A percentile compares a stretch with the other conserved stretches of the same genome.
These are phyloP conservation scores for Themeda triandra DNA, from an alignment of 176 grass and related monocot genomes.

Conservation along the genomic window DNA sequence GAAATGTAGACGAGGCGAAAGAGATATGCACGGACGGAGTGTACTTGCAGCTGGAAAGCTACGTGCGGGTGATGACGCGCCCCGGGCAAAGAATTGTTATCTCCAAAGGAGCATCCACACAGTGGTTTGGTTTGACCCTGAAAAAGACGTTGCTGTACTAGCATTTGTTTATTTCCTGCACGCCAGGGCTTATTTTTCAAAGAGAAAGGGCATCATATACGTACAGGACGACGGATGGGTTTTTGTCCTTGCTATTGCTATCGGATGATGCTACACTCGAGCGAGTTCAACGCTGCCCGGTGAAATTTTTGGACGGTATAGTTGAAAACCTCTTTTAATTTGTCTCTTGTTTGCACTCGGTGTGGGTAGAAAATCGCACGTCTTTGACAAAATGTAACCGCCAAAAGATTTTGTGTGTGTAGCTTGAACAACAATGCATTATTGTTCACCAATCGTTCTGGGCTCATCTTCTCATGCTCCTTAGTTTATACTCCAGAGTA, in stretches of 20 bases:
- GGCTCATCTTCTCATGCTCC: neutral
- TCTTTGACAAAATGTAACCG: neutral
- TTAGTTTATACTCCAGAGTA: no score
- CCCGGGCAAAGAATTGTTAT: neutral
- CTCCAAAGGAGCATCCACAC: neutral
- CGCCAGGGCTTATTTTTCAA: neutral
- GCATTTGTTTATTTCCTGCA: neutral
- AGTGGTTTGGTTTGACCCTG: neutral
- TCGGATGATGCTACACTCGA: neutral
- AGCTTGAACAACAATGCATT: neutral
- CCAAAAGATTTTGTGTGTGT: neutral
- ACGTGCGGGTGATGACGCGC: slow-evolving; percentile 21
- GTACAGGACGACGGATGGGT: neutral
- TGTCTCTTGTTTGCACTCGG: neutral
- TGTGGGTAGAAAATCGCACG: neutral
- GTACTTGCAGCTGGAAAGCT: slow-evolving; percentile 39
- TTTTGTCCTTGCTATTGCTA: neutral
- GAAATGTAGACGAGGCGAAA: neutral
- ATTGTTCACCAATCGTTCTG: neutral
- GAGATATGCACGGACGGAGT: slow-evolving; percentile 44
- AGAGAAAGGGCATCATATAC: neutral
- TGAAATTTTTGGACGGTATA: neutral
- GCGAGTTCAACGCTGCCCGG: neutral
- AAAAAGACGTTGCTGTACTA: slow-evolving; percentile 1
- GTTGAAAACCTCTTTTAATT: neutral